Percentiles rank a stretch among this genome's conserved stretches.
These are phyloP conservation scores for Boletus bicolor DNA, from an alignment of 768 basidiomycete species.

Conservation along the genomic window DNA sequence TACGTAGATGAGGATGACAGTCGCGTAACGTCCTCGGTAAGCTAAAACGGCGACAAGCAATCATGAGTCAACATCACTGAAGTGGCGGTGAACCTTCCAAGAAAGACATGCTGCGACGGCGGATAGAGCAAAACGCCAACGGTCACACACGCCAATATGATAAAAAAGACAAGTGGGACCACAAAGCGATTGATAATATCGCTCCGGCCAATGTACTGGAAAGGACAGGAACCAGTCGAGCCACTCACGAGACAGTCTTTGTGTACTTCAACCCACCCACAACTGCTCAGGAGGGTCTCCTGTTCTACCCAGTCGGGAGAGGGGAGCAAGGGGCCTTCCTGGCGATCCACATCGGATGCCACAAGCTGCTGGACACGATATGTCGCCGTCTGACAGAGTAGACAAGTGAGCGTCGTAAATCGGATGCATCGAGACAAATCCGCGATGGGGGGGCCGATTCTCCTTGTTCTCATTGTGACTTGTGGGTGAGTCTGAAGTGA, in stretches of 20 bases:
- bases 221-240: neutral
- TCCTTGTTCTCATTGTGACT: conserved; percentile 63
- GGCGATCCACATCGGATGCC: conserved; percentile 52
- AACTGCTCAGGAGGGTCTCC: conserved; percentile 62
- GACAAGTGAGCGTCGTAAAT: conserved; percentile 64
- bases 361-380: conserved; percentile 70
- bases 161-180: neutral
- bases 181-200: neutral
- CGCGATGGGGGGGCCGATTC: conserved; percentile 40
- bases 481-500: conserved; percentile 59
- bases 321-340: conserved; percentile 64
- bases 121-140: conserved; percentile 7
- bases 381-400: conserved; percentile 58
- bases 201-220: neutral
- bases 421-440: conserved; percentile 51
- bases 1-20: conserved; percentile 41
- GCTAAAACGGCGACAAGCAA: conserved; percentile 21
- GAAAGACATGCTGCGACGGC: conserved; percentile 8
- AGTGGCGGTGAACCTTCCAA: neutral
- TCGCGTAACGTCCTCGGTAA: conserved; percentile 21
- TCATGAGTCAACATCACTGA: conserved; percentile 16
- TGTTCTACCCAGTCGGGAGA: conserved; percentile 76
- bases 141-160: neutral
- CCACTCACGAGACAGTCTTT: conserved; percentile 63
- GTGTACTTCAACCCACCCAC: conserved; percentile 73